Evolutionary conservation across 23 red algal genomes (phyloP), one percentile per base, ranked within the genome.

Genomic region (Gracilariopsis chorda): DNA sequence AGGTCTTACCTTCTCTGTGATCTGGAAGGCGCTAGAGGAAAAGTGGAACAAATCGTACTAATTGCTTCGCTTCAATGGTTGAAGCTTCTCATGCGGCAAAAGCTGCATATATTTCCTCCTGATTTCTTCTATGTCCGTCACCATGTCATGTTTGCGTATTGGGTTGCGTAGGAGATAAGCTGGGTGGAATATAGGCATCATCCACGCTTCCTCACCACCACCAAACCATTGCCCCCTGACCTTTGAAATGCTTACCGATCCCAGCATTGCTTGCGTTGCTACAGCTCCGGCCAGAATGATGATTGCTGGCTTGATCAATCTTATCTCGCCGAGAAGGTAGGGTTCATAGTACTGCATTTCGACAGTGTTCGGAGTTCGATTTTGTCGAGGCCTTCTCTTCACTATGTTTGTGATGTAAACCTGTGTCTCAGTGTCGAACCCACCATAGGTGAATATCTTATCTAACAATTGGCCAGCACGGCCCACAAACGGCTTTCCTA

Each of bases 401-500:
- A 85, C 92, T 51, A 90, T 68, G 53, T 95, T 95, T 40, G 92
- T 95, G 52, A 95, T 77, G 74, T 95, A 95, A 36, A 95, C 32
- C 42, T 95, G 71, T 46, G 36, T 51, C 43, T 78, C 75, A 29
- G 61, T 86, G 40, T 95, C 76, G 39, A 95, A 88, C 20, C 86
- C 92, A 13, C 78, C 92, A 23, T 86, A 86, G 23, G 47, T 11
- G 39, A 95, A 88, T 11, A 95, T 95, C 41, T 83, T 84, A 74
- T 95, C 92, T 44, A 95, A 49, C 53, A 95, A 52, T 79, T 88
- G 51, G 14, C 92, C 92, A 7, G 80, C 79, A 52, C 58, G 47
- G 20, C 92, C 92, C 11, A 95, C 92, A 76, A 95, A 95, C 11
- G 92, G 92, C 25, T 53, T 68, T 21, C 92, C 92, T 40, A 70